Percentiles rank a stretch among this genome's conserved stretches.
These are phyloP conservation scores for Cercophora samala DNA, from an alignment of 495 filamentous ascomycete genomes.

Conservation along the genomic window DNA sequence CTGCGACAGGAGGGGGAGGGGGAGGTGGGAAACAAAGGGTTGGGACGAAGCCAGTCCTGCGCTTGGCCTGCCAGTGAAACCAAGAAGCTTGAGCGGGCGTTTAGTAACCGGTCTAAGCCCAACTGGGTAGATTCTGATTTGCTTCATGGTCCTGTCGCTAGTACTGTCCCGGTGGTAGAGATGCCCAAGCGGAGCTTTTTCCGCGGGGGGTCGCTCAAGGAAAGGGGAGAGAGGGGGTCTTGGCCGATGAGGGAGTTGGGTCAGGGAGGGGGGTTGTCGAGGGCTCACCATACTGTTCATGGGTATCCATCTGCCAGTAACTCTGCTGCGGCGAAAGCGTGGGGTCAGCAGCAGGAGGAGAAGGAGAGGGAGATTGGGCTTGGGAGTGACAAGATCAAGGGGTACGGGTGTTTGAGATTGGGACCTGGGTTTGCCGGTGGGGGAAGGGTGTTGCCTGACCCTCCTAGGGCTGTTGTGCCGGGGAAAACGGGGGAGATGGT, in stretches of 20 bases:
- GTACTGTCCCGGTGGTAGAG: neutral
- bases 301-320: slow-evolving; percentile 10
- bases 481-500: slow-evolving; percentile 3
- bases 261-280: slow-evolving; percentile 23
- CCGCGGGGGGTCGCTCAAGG: neutral
- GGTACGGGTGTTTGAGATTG: slow-evolving; percentile 18
- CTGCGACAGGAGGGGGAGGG: neutral
- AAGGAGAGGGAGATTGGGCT: slow-evolving; percentile 6
- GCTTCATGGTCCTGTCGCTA: slow-evolving; percentile 34
- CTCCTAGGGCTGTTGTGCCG: slow-evolving; percentile 21
- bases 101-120: slow-evolving; percentile 20
- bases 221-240: slow-evolving; percentile 21
- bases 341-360: neutral
- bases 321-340: neutral
- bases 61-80: slow-evolving; percentile 6
- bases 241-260: slow-evolving; percentile 24
- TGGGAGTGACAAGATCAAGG: neutral
- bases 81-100: neutral
- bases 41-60: slow-evolving; percentile 4
- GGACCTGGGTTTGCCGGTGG: slow-evolving; percentile 5
- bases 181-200: neutral
- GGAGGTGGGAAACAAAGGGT: neutral
- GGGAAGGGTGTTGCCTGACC: slow-evolving; percentile 17
- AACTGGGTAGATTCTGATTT: slow-evolving; percentile 45
- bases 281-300: slow-evolving; percentile 19